phyloP scores from a whole-genome alignment of 805 yeast genomes.

The Metschnikowia baotianmanensis region DNA sequence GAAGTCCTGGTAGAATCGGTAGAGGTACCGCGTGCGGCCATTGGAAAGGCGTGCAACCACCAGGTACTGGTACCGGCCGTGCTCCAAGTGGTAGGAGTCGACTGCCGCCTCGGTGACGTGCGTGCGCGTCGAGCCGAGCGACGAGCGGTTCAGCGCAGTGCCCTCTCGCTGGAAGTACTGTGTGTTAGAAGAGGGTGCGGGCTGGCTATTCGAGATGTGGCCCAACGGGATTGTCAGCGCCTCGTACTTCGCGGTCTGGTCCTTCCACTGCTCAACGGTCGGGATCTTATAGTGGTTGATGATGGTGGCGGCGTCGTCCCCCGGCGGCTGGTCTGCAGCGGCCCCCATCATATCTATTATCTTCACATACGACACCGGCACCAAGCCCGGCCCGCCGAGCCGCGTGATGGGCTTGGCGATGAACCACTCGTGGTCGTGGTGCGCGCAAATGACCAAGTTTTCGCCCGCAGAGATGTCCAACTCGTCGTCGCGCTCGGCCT shows the following conservation, averaged over 20 bases:
- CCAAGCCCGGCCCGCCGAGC: slow-evolving; percentile 95
- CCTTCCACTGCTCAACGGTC: slow-evolving; percentile 94
- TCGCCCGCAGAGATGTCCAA: slow-evolving; percentile 83
- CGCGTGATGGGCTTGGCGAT: slow-evolving; percentile 95
- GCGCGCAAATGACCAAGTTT: slow-evolving; percentile 89
- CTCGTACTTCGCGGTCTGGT: slow-evolving; percentile 84
- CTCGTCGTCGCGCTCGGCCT: slow-evolving; percentile 83
- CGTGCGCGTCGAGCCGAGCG: slow-evolving; percentile 30
- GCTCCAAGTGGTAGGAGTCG: slow-evolving; percentile 74
- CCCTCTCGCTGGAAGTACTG: slow-evolving; percentile 35
- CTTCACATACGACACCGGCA: slow-evolving; percentile 88
- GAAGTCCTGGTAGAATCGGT: slow-evolving; percentile 92
- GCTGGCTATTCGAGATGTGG: slow-evolving; percentile 30
- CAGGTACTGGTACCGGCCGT: slow-evolving; percentile 87
- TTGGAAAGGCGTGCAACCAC: slow-evolving; percentile 64
- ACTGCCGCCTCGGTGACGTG: slow-evolving; percentile 65
- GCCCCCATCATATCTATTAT: slow-evolving; percentile 67
- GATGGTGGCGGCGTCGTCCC: slow-evolving; percentile 46
- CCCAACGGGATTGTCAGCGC: slow-evolving; percentile 82
- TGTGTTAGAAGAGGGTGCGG: slow-evolving; percentile 33
- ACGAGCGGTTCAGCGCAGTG: slow-evolving; percentile 27
- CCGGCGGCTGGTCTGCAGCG: slow-evolving; percentile 23
- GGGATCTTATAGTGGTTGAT: slow-evolving; percentile 74
- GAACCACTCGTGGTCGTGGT: slow-evolving; percentile 95
- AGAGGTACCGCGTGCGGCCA: slow-evolving; percentile 68